Conservation (phyloP, 1,284 basidiomycete genomes). For the Mycena citricolor region DNA sequence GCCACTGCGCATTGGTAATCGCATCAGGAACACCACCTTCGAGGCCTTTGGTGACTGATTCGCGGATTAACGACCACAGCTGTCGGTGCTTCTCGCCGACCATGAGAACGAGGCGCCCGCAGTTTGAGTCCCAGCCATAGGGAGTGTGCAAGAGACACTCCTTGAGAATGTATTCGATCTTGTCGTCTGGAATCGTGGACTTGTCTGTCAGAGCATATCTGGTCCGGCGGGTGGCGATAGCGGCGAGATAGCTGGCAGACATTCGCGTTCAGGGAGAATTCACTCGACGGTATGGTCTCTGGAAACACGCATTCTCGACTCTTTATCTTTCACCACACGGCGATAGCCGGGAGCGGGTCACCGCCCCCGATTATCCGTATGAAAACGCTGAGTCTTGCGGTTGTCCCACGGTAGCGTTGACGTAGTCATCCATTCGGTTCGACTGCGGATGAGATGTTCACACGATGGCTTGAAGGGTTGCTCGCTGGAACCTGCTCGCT, state of each 20-base stretch:
- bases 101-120: constrained; percentile 10
- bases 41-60: constrained; percentile 5
- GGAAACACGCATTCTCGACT: no score
- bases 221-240: constrained; percentile 12
- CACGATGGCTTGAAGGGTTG: no score
- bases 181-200: constrained; percentile 10
- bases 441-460: no score
- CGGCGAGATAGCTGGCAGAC: constrained; percentile 15
- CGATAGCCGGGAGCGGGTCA: no score
- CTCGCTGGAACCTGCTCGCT: no score
- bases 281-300: no score
- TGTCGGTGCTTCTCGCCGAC: constrained; percentile 12
- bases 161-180: constrained; percentile 15
- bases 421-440: no score
- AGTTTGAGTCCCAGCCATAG: constrained; percentile 11
- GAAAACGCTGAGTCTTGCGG: no score
- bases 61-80: constrained; percentile 12
- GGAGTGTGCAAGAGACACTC: constrained; percentile 3
- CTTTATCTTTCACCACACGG: no score
- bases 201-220: constrained; percentile 8
- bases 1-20: background rate
- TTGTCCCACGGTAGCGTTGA: no score
- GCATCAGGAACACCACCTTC: constrained; percentile 3
- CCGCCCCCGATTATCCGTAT: no score
- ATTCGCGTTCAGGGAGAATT: no score